These are phyloP conservation scores for Solanum pimpinellifolium DNA, from an alignment of 257 asterid genomes.

Conservation along the genomic window DNA sequence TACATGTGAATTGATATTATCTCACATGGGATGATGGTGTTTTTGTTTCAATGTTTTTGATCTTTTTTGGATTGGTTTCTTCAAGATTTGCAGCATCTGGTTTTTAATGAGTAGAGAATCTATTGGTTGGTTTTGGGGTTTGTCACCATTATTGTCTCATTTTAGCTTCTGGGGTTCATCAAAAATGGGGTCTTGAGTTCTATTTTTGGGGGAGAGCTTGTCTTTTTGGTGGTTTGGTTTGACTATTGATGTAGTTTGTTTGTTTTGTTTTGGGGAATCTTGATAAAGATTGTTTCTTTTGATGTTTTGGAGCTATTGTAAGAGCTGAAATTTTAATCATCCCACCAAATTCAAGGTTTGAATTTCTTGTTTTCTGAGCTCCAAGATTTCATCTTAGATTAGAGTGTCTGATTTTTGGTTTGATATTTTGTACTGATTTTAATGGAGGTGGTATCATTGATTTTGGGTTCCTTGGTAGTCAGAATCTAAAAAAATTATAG, in stretches of 20 bases:
- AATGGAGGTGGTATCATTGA: not conserved
- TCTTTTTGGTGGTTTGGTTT: not conserved
- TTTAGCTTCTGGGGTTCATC: constrained; percentile 13
- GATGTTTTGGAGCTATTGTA: not conserved
- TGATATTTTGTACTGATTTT: not conserved
- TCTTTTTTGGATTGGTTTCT: not conserved
- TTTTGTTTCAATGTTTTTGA: not conserved
- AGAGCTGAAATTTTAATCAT: constrained; percentile 3
- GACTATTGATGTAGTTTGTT: not conserved
- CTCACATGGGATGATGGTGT: not conserved
- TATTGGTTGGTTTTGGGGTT: not conserved
- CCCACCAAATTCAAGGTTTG: constrained; percentile 5
- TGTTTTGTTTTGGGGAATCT: not conserved
- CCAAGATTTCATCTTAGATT: not conserved
- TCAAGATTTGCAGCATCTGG: not conserved
- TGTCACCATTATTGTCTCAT: not conserved
- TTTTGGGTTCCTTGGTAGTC: not conserved
- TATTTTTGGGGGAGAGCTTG: not conserved
- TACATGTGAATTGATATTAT: not conserved
- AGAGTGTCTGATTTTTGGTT: not conserved
- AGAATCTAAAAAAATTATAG: not conserved
- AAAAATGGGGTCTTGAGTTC: constrained; percentile 6
- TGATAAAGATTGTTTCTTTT: not conserved
- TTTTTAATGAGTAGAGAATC: not conserved
- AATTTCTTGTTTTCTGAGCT: not conserved